Percentiles rank a stretch among this genome's conserved stretches.
Conservation (phyloP, 495 filamentous ascomycete species). For the Penicillium lividum region DNA sequence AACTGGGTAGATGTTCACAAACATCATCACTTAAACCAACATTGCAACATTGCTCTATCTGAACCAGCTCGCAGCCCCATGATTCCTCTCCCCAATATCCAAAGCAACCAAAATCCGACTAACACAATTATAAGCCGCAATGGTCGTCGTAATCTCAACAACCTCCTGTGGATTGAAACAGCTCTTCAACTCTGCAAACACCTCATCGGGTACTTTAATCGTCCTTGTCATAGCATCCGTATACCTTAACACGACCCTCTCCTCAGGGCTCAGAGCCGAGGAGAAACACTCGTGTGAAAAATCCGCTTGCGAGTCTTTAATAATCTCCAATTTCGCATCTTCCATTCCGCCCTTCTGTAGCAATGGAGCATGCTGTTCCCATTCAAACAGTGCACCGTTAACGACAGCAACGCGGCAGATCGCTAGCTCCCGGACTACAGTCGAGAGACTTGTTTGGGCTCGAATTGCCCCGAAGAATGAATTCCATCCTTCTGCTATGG, state of each 20-base stretch:
- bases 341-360: slow-evolving; percentile 50
- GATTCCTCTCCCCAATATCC: slow-evolving; percentile 68
- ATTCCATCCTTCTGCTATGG: slow-evolving; percentile 80
- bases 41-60: no score
- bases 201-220: slow-evolving; percentile 60
- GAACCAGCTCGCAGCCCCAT: no score
- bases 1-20: no score
- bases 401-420: slow-evolving; percentile 74
- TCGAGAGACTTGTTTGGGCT: slow-evolving; percentile 59
- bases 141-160: slow-evolving; percentile 76
- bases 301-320: slow-evolving; percentile 34
- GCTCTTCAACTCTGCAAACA: slow-evolving; percentile 60
- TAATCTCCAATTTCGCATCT: slow-evolving; percentile 42
- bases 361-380: slow-evolving; percentile 74
- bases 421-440: slow-evolving; percentile 65
- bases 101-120: slow-evolving; percentile 81
- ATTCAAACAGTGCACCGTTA: slow-evolving; percentile 77
- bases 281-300: slow-evolving; percentile 8
- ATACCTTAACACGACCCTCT: slow-evolving; percentile 67
- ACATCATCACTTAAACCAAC: no score
- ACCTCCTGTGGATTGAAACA: slow-evolving; percentile 66
- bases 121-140: slow-evolving; percentile 86
- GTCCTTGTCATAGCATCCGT: slow-evolving; percentile 75
- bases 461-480: slow-evolving; percentile 74
- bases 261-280: slow-evolving; percentile 51